These are phyloP conservation scores for Dimargaris cristalligena DNA, from an alignment of 192 early-diverging fungal species.

Conservation along the genomic window DNA sequence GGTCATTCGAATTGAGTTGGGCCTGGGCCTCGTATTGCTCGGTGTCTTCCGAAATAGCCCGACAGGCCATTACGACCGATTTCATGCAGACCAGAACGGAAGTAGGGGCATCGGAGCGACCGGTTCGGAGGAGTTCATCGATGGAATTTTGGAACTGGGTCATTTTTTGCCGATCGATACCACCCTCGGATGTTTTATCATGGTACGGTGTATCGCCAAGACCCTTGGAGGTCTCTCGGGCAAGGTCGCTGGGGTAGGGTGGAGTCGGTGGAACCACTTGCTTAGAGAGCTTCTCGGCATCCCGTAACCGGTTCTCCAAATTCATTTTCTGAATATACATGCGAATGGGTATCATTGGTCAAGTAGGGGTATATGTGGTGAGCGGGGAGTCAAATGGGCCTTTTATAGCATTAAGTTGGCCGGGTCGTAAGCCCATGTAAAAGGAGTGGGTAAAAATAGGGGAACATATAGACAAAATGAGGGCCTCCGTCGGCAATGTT, in stretches of 20 bases:
- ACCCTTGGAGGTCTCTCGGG: neutral
- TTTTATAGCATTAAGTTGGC: too few relatives aligned
- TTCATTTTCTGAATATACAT: too few relatives aligned
- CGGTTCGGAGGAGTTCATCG: conserved; percentile 59
- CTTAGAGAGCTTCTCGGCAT: neutral
- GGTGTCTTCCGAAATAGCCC: conserved; percentile 67
- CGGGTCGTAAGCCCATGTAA: too few relatives aligned
- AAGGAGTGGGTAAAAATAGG: too few relatives aligned
- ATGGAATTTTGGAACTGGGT: conserved; percentile 66
- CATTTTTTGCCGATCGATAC: conserved; percentile 49
- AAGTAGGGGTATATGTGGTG: too few relatives aligned
- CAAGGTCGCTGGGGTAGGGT: neutral
- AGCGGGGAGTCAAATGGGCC: too few relatives aligned
- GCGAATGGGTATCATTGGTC: too few relatives aligned
- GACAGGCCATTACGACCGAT: conserved; percentile 64
- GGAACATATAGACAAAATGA: too few relatives aligned
- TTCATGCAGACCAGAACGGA: conserved; percentile 70
- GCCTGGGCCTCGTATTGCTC: conserved; percentile 42
- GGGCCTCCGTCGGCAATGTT: too few relatives aligned
- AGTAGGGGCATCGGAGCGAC: conserved; percentile 51
- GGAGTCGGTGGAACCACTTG: neutral
- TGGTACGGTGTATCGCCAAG: conserved; percentile 8
- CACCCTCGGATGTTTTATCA: conserved; percentile 30
- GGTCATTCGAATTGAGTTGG: conserved; percentile 29
- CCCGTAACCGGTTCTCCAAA: neutral